Percentiles rank a stretch among this genome's conserved stretches.
These are phyloP conservation scores for Ascochyta fabae DNA, from an alignment of 2,329 filamentous ascomycete species.

Conservation along the genomic window DNA sequence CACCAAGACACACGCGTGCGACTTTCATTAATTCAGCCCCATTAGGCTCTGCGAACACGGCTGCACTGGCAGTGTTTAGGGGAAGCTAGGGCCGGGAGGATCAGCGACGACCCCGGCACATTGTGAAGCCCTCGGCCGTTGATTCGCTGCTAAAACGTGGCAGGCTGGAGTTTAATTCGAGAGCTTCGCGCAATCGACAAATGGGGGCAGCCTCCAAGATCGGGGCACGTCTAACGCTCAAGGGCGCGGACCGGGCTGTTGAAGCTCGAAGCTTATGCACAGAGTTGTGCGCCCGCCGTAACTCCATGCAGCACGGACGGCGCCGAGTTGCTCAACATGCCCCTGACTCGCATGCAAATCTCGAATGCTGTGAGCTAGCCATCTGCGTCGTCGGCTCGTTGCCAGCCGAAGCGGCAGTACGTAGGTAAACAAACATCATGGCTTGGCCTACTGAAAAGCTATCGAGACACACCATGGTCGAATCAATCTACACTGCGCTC, in stretches of 20 bases:
- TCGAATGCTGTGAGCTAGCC: conserved; percentile 9
- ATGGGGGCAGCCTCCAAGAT: neutral
- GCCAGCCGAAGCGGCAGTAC: conserved; percentile 3
- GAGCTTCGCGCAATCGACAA: conserved; percentile 5
- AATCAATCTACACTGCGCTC: neutral
- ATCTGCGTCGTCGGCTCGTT: neutral
- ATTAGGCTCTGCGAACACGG: conserved; percentile 13
- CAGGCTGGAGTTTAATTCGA: conserved; percentile 12
- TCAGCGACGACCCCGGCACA: conserved; percentile 15
- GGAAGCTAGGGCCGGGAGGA: conserved; percentile 19
- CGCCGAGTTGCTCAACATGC: conserved; percentile 1
- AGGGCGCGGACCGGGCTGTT: conserved; percentile 2
- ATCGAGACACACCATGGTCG: neutral
- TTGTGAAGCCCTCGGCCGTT: conserved; percentile 1
- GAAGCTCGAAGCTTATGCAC: conserved; percentile 1
- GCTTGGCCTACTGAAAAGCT: conserved; percentile 9
- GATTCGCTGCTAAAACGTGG: conserved; percentile 9
- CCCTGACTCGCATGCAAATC: conserved; percentile 10
- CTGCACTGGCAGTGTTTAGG: conserved; percentile 14
- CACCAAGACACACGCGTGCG: conserved; percentile 15
- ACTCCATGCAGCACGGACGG: neutral
- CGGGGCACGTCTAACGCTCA: conserved; percentile 9
- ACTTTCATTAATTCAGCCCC: conserved; percentile 20
- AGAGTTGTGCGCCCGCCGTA: neutral
- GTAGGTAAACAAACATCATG: conserved; percentile 1